phyloP scores from a whole-genome alignment of 192 early-diverging fungal species.

The Chytriomyces sp. region DNA sequence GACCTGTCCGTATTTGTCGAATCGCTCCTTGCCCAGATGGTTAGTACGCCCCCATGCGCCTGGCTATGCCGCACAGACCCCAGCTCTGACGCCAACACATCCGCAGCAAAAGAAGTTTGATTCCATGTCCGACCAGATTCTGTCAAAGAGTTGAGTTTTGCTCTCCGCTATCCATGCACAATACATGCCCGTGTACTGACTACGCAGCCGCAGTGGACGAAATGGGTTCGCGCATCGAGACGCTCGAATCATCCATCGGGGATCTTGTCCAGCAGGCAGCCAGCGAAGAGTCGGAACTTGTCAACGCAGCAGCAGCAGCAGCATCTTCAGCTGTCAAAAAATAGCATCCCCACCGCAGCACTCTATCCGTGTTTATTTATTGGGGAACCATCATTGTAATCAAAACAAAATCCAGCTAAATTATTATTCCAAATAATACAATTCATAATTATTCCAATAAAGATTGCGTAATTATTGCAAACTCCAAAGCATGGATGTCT shows the following conservation, averaged over 20 bases:
- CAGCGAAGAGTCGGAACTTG: background rate
- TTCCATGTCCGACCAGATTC: conserved; percentile 36
- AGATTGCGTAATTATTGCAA: background rate
- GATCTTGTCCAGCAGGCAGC: conserved; percentile 35
- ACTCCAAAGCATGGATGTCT: background rate
- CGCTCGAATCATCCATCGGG: conserved; percentile 39
- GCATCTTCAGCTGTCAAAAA: background rate
- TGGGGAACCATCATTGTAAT: too few species aligned
- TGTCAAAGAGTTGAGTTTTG: conserved; percentile 37
- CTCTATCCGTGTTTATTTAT: too few species aligned
- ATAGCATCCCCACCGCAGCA: background rate
- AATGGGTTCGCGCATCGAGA: conserved; percentile 40
- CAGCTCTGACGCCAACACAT: background rate
- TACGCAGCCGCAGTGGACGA: conserved; percentile 38
- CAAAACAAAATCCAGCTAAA: too few species aligned
- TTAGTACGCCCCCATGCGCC: background rate
- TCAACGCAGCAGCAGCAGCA: background rate
- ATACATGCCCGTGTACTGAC: background rate
- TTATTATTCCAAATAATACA: too few species aligned
- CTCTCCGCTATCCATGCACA: background rate
- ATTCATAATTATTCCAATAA: background rate
- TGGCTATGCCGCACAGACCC: background rate
- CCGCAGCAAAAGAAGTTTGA: conserved; percentile 44
- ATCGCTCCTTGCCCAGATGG: conserved; percentile 34
- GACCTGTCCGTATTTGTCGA: conserved; percentile 38